phyloP scores from a whole-genome alignment of 2,329 filamentous ascomycete species.

The Trichoderma brevicompactum region DNA sequence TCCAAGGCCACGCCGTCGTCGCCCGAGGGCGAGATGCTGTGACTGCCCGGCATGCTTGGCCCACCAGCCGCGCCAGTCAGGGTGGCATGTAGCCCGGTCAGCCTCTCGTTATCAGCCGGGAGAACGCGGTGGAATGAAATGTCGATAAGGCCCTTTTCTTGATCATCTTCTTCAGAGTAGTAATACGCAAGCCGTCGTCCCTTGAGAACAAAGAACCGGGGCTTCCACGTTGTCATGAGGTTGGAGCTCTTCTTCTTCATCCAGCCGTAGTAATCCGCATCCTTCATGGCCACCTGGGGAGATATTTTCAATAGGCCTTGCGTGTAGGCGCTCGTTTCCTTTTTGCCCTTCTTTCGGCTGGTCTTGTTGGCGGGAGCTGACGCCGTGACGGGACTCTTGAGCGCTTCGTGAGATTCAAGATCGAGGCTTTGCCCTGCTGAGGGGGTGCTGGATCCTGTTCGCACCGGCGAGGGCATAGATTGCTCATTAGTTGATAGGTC shows the following conservation, averaged over 20 bases:
- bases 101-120: constrained; percentile 85
- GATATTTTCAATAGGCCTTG: constrained; percentile 80
- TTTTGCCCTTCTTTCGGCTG: constrained; percentile 77
- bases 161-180: constrained; percentile 88
- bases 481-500: constrained; percentile 59
- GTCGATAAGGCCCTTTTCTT: constrained; percentile 95
- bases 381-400: constrained; percentile 58
- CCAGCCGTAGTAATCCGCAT: constrained; percentile 94
- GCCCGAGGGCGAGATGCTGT: constrained; percentile 52
- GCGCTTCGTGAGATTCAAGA: constrained; percentile 71
- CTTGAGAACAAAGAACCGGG: constrained; percentile 91
- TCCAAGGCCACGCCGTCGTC: constrained; percentile 42
- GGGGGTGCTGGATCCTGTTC: constrained; percentile 75
- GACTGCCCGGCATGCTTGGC: constrained; percentile 54
- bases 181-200: constrained; percentile 93
- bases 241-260: constrained; percentile 99
- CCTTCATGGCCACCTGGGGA: constrained; percentile 80
- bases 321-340: constrained; percentile 92
- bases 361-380: constrained; percentile 54
- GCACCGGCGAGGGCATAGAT: constrained; percentile 65
- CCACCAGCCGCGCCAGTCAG: constrained; percentile 77
- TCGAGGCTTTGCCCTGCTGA: constrained; percentile 74
- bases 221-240: constrained; percentile 97
- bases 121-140: constrained; percentile 98
- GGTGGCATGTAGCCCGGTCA: constrained; percentile 89